Base-by-base conservation (phyloP, 192 early-diverging fungal species). In the Coemansia sp. region DNA sequence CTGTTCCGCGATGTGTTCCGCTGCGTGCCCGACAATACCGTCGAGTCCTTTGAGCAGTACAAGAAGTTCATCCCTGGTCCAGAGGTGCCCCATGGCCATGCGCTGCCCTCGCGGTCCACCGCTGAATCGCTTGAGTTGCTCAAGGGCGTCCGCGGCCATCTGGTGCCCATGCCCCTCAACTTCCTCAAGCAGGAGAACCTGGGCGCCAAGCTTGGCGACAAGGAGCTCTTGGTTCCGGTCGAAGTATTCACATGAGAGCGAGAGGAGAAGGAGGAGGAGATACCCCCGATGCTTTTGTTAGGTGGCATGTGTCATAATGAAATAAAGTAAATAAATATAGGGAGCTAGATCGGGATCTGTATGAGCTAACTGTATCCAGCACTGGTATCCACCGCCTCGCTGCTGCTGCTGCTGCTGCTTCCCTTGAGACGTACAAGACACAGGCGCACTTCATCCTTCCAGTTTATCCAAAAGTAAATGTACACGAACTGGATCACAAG, bases 21-120 rank as follows among this genome's bases (percentile, higher is more conserved):
- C 30, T 91, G 89, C 68, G 87, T 93, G 19, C 94, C 94, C 15
- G 92, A 95, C 59, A 87, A 94, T 50, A 89, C 89, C 0, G 82
- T 89, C 30, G 76, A 79, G 44, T 87, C 62, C 30, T 90, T 86
- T 82, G 72, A 84, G 17, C 78, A 80, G 67, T 83, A 83, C 55
- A 72, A 65, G 36, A 65, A 45, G 54, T 83, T 83, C 45, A 74
- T 83, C 14, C 73, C 82, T 2, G 68, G 79, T 2, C 67, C 61
- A n/a, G 50, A 66, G 13, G 67, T 71, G 34, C 77, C 78, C 7
- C 54, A 67, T n/a, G 77, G 82, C 20, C 82, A 76, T 42, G 64
- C 74, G 13, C 45, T 80, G 29, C 65, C 67, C 19, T 50, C 59
- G 4, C 45, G 55, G 28, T 48, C 62, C 1, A 60, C 67, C 7